Conservation (phyloP, 106 monocot genomes). For the Platanthera zijinensis region DNA sequence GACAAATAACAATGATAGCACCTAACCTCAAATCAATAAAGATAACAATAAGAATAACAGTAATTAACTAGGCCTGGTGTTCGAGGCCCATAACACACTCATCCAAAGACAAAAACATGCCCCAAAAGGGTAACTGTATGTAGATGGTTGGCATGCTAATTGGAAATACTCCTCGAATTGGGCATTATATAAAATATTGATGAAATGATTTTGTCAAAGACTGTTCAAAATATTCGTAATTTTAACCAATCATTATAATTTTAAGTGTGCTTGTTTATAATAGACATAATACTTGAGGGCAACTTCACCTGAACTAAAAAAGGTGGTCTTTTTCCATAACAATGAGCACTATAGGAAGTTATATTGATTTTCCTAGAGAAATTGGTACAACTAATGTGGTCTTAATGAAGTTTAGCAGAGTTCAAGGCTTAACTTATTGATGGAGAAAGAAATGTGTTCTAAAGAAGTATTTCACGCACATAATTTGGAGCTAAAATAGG, state of each 20-base stretch:
- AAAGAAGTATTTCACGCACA: too few species aligned
- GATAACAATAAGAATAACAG: too few species aligned
- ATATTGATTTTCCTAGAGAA: not conserved
- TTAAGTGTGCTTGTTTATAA: not conserved
- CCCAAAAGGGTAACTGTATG: not conserved
- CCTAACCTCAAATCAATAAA: too few species aligned
- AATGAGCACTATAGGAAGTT: not conserved
- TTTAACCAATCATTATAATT: not conserved
- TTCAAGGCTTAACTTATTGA: too few species aligned
- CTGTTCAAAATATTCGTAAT: not conserved
- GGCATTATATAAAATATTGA: not conserved
- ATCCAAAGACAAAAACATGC: not conserved
- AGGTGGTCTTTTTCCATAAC: not conserved
- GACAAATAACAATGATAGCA: too few species aligned
- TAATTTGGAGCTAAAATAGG: too few species aligned
- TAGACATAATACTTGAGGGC: not conserved
- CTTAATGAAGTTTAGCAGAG: too few species aligned
- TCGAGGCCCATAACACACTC: too few species aligned
- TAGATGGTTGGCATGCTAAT: not conserved
- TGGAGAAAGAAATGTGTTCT: too few species aligned
- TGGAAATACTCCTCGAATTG: not conserved
- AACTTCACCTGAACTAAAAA: not conserved
- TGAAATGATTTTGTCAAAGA: not conserved
- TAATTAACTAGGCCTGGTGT: too few species aligned
- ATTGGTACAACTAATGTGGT: not conserved